Percentiles rank a stretch among this genome's conserved stretches.
Conservation (phyloP, 2,329 filamentous ascomycete species). For the Fusarium guadeloupense region DNA sequence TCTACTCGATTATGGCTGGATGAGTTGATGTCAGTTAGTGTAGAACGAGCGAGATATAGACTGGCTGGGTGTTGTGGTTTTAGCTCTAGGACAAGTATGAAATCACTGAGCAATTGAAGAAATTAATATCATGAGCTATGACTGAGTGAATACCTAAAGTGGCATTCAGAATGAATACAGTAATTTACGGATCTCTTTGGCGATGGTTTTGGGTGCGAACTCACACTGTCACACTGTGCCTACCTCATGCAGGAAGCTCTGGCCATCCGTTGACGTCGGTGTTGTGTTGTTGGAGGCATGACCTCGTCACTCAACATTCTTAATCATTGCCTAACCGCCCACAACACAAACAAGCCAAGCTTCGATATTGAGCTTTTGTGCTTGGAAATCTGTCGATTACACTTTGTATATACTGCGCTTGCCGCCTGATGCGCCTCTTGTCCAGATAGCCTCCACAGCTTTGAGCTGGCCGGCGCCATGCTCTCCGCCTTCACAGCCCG, state of each 20-base stretch:
- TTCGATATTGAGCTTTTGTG: neutral
- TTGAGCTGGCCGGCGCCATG: slow-evolving; percentile 70
- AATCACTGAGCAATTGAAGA: neutral
- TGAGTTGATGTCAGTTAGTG: slow-evolving; percentile 12
- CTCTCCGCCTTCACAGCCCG: slow-evolving; percentile 97
- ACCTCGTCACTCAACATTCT: slow-evolving; percentile 27
- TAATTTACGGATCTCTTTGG: too few relatives aligned
- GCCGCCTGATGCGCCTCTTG: slow-evolving; percentile 45
- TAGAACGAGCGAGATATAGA: slow-evolving; percentile 35
- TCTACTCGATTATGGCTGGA: neutral
- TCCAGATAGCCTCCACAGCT: slow-evolving; percentile 45
- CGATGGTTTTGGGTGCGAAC: slow-evolving; percentile 20
- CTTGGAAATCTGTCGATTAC: neutral
- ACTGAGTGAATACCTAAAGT: too few relatives aligned
- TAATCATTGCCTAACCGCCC: slow-evolving; percentile 2
- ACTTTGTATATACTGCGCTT: slow-evolving; percentile 1
- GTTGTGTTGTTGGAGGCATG: slow-evolving; percentile 29
- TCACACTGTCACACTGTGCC: slow-evolving; percentile 40
- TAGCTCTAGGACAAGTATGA: neutral
- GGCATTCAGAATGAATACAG: too few relatives aligned
- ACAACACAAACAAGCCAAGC: slow-evolving; percentile 7
- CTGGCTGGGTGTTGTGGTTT: neutral
- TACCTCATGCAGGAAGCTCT: slow-evolving; percentile 40
- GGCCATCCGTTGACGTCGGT: slow-evolving; percentile 47
- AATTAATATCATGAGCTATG: too few relatives aligned